Base-by-base conservation (phyloP, 2,329 filamentous ascomycete species). In the Xylaria sp. region DNA sequence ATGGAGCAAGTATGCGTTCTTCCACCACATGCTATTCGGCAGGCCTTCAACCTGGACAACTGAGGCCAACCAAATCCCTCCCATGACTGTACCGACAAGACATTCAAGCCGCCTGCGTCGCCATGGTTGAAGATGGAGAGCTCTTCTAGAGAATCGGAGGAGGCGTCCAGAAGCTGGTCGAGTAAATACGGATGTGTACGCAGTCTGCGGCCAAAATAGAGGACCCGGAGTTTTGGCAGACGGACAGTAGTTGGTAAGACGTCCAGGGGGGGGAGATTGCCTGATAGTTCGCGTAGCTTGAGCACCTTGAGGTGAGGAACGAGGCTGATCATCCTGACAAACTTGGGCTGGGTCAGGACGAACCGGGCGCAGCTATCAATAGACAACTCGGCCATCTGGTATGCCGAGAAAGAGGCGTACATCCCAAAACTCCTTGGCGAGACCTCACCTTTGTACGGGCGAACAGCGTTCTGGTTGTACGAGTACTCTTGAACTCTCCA, bases 401-500 rank as follows among this genome's bases (percentile, higher is more conserved):
- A 16, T 17, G 22, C 43, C 9, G 54, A 56, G 17, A 61, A 58
- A 7, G 39, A 45, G 16, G 29, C 17, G 29, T 61, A 59, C n/a
- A n/a, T 26, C 22, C 24, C 19, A 19, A 60, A 56, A 6, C 21
- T 44, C 6, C 29, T 5, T 5, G 21, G 24, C 9, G 43, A n/a
- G 16, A 45, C 38, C 13, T 2, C 2, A 26, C 8, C 20, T 21
- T 34, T 29, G 38, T 21, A 7, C 18, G 18, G 46, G 19, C 26
- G 17, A 5, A 37, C 6, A 19, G 11, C n/a, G 9, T 19, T 5
- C 7, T 29, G 18, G 20, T 42, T 22, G n/a, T 51, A 9, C n/a
- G 39, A 40, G 44, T 60, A 62, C 19, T 56, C 20, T 44, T 67
- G 67, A 9, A 53, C 34, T 7, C 59, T 53, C 67, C 67, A 69